Evolutionary conservation across 331 rosid genomes (phyloP).

Genomic region (Stylosanthes scabra): DNA sequence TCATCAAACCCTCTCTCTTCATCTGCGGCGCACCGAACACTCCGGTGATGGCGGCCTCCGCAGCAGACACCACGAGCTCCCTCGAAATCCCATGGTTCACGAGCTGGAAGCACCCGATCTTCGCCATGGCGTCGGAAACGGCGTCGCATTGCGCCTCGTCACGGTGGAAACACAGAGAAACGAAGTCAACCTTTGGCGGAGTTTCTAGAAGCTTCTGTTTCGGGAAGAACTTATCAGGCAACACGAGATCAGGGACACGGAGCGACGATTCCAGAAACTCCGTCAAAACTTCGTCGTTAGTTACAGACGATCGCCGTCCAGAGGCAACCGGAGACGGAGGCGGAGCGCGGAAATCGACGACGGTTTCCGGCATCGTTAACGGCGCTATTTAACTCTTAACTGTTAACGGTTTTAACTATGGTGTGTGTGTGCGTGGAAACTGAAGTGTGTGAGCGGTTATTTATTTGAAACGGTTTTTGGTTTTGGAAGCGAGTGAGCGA

Average conservation of each 20-base stretch:
- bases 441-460: neutral
- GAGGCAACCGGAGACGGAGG: slow-evolving; percentile 90
- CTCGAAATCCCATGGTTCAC: slow-evolving; percentile 67
- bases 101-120: slow-evolving; percentile 83
- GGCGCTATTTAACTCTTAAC: neutral
- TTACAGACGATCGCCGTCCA: slow-evolving; percentile 66
- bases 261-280: slow-evolving; percentile 74
- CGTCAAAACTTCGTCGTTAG: slow-evolving; percentile 70
- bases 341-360: slow-evolving; percentile 87
- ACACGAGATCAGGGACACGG: slow-evolving; percentile 79
- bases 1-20: slow-evolving; percentile 44
- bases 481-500: neutral
- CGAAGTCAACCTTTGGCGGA: slow-evolving; percentile 72
- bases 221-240: slow-evolving; percentile 88
- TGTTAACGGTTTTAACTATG: neutral
- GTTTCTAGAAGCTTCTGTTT: slow-evolving; percentile 52
- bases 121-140: slow-evolving; percentile 51
- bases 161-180: slow-evolving; percentile 40
- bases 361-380: slow-evolving; percentile 41
- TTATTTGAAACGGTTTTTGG: slow-evolving; percentile 14
- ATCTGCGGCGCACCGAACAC: slow-evolving; percentile 53
- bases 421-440: neutral
- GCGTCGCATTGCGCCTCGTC: slow-evolving; percentile 43
- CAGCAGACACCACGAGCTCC: slow-evolving; percentile 41
- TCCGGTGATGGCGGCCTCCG: slow-evolving; percentile 54